Conservation (phyloP, 345 rosid genomes). For the Bruguiera gymnorhiza region DNA sequence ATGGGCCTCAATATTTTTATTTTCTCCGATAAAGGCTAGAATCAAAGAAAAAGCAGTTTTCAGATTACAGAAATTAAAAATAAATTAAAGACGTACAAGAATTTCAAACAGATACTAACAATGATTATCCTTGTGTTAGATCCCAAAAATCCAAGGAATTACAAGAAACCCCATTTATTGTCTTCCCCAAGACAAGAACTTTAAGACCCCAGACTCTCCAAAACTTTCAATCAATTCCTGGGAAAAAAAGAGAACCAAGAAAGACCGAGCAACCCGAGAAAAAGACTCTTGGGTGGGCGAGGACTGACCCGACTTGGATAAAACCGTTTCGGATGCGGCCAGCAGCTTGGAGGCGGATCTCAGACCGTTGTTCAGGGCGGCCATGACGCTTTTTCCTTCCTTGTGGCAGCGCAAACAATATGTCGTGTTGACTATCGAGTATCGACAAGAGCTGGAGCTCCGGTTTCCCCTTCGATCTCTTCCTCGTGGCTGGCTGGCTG, state of each 20-base stretch:
- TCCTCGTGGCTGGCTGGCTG: no score
- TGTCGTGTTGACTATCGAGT: no score
- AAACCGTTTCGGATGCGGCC: conserved; percentile 45
- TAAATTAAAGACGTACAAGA: no score
- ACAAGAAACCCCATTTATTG: not conserved
- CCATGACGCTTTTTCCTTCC: conserved; percentile 7
- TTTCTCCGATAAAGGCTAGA: no score
- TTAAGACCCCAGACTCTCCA: not conserved
- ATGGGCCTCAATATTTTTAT: no score
- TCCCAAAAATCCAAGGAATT: not conserved
- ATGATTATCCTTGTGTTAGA: no score
- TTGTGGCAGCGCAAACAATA: not conserved
- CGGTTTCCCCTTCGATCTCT: no score
- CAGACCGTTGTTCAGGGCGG: conserved; percentile 67
- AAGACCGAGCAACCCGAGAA: not conserved
- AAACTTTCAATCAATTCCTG: not conserved
- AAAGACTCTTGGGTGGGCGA: not conserved
- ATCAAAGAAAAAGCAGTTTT: no score
- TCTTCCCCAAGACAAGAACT: no score
- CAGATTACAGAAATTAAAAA: no score
- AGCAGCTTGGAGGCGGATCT: conserved; percentile 74
- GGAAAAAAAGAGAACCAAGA: not conserved
- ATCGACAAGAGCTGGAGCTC: no score
- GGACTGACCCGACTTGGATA: conserved; percentile 56
- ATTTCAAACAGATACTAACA: no score